phyloP scores from a whole-genome alignment of 2,329 filamentous ascomycete genomes.

The Zymoseptoria crescenta region DNA sequence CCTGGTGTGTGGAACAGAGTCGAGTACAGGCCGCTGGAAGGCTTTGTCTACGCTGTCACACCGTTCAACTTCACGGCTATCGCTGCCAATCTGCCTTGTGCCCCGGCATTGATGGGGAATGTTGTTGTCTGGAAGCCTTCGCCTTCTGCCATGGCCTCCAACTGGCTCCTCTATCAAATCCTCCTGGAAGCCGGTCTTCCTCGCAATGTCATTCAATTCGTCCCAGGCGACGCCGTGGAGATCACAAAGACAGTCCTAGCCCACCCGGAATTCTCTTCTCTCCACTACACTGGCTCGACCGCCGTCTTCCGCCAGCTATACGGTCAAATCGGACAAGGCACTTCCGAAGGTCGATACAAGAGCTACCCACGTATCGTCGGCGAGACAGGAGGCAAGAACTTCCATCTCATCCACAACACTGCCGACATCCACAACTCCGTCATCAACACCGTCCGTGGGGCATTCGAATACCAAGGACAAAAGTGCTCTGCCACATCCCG shows the following conservation, averaged over 20 bases:
- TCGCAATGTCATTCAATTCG: slow-evolving; percentile 83
- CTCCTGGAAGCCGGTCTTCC: slow-evolving; percentile 86
- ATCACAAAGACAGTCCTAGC: slow-evolving; percentile 70
- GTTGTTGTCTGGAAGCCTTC: slow-evolving; percentile 95
- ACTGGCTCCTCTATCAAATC: slow-evolving; percentile 85
- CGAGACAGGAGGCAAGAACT: slow-evolving; percentile 91
- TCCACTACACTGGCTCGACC: slow-evolving; percentile 93
- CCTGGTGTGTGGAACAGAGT: slow-evolving; percentile 82
- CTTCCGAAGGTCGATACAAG: slow-evolving; percentile 72
- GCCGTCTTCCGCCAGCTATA: slow-evolving; percentile 84
- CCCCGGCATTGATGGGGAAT: slow-evolving; percentile 82
- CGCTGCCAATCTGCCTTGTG: slow-evolving; percentile 72
- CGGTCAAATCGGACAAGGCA: slow-evolving; percentile 72
- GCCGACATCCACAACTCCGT: slow-evolving; percentile 74
- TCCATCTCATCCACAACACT: slow-evolving; percentile 70
- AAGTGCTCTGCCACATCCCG: slow-evolving; percentile 84
- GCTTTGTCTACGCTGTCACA: slow-evolving; percentile 86
- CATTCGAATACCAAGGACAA: slow-evolving; percentile 86
- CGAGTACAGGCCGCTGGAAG: slow-evolving; percentile 82
- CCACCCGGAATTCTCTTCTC: slow-evolving; percentile 75
- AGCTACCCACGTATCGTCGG: slow-evolving; percentile 84
- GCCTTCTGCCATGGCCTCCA: slow-evolving; percentile 77
- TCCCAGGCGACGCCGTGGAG: slow-evolving; percentile 78
- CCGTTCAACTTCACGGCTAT: slow-evolving; percentile 98
- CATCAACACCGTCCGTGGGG: slow-evolving; percentile 74